A percentile compares a stretch with the other conserved stretches of the same genome.
Conservation (phyloP, 768 basidiomycete species). For the Obba rivulosa region DNA sequence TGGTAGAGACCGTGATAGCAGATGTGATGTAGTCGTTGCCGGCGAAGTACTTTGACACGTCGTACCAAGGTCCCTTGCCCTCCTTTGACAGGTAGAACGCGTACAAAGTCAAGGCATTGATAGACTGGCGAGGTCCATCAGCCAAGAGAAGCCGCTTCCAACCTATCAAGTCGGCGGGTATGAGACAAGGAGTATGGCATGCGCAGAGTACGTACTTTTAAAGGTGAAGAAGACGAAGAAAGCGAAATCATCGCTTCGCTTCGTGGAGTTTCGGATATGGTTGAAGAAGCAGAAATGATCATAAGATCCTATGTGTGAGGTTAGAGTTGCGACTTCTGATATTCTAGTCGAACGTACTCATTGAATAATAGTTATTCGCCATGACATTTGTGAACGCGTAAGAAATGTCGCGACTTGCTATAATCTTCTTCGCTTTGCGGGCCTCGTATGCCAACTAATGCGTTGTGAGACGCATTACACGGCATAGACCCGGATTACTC, state of each 20-base stretch:
- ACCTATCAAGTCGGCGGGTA: conserved; percentile 33
- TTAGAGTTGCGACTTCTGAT: no score
- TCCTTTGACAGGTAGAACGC: conserved; percentile 71
- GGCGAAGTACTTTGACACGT: conserved; percentile 74
- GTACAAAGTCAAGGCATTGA: conserved; percentile 96
- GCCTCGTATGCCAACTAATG: conserved; percentile 84
- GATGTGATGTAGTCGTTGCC: conserved; percentile 68
- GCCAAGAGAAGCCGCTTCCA: conserved; percentile 89
- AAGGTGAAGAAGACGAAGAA: conserved; percentile 99
- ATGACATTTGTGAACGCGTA: conserved; percentile 98
- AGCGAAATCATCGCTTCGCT: conserved; percentile 94
- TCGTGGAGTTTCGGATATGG: conserved; percentile 93
- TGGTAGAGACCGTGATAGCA: conserved; percentile 79
- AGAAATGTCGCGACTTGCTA: conserved; percentile 92
- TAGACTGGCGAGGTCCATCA: conserved; percentile 94
- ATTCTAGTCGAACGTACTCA: conserved; percentile 52
- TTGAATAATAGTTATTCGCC: conserved; percentile 94
- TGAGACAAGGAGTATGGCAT: not conserved
- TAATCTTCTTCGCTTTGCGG: conserved; percentile 89
- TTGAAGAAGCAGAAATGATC: conserved; percentile 98
- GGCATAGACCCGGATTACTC: conserved; percentile 24
- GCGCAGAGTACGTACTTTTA: conserved; percentile 64
- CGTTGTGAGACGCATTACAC: not conserved
- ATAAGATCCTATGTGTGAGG: conserved; percentile 57
- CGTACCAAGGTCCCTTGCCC: conserved; percentile 51